Percentiles rank a stretch among this genome's conserved stretches.
Evolutionary conservation across 306 rosid genomes (phyloP).

Genomic region (Quercus cerris): DNA sequence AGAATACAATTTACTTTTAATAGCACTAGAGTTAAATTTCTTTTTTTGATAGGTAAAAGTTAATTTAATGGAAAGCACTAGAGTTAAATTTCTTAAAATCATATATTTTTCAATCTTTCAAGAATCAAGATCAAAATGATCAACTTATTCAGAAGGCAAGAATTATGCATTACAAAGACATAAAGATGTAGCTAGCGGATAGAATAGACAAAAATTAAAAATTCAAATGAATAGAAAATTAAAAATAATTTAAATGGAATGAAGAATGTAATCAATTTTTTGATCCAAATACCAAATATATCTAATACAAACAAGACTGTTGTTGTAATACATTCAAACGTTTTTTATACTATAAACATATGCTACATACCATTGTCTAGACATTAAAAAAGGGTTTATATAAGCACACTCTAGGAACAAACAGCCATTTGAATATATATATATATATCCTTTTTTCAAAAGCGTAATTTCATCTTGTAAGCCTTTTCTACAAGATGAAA

Average conservation of each 20-base stretch:
- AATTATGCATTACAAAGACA: background rate
- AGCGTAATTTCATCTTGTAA: too few species aligned
- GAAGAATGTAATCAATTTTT: background rate
- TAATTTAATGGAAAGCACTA: background rate
- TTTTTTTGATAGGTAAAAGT: too few species aligned
- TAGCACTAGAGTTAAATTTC: background rate
- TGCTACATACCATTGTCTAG: too few species aligned
- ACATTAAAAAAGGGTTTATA: background rate
- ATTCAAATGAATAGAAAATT: background rate
- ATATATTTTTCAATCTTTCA: background rate
- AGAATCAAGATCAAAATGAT: background rate
- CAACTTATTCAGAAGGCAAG: background rate
- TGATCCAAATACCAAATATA: background rate
- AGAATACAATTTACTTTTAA: background rate
- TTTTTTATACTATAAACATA: background rate
- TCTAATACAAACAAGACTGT: background rate
- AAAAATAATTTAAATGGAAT: background rate
- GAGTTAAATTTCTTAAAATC: background rate
- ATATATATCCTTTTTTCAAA: background rate
- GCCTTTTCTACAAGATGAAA: too few species aligned
- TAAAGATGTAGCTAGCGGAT: background rate
- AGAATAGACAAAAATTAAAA: background rate
- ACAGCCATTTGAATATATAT: background rate
- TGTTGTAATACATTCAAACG: background rate
- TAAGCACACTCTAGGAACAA: background rate